Evolutionary conservation across 176 grass and related monocot species (phyloP).

Genomic region (Bromus sterilis): DNA sequence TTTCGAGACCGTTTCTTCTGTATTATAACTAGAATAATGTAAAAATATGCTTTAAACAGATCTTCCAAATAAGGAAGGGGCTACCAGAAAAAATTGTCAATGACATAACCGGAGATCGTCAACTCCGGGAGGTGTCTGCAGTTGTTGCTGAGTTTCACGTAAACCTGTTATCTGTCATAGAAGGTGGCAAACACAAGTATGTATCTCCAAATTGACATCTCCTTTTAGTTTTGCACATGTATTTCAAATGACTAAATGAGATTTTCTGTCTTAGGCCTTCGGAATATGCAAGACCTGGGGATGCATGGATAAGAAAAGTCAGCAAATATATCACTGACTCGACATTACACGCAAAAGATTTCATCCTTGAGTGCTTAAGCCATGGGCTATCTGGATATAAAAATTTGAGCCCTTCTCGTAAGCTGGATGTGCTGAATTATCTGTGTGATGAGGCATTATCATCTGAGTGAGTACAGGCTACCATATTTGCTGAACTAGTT

Average conservation of each 20-base stretch:
- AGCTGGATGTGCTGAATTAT: constrained; percentile 68
- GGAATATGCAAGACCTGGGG: constrained; percentile 36
- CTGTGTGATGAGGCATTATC: constrained; percentile 67
- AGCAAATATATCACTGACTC: constrained; percentile 43
- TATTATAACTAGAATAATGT: constrained; percentile 14
- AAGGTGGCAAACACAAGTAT: constrained; percentile 48
- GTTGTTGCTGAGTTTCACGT: constrained; percentile 57
- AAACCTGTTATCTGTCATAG: constrained; percentile 58
- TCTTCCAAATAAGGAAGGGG: constrained; percentile 66
- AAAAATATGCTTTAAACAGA: constrained; percentile 23
- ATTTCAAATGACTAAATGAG: not conserved
- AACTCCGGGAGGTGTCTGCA: constrained; percentile 40
- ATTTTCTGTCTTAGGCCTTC: constrained; percentile 29
- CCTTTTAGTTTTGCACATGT: not conserved
- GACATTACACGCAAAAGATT: constrained; percentile 15
- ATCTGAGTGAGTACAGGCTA: constrained; percentile 53
- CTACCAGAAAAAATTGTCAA: constrained; percentile 54
- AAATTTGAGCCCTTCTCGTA: constrained; percentile 45
- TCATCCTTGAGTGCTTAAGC: constrained; percentile 34
- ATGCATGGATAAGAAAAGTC: constrained; percentile 46
- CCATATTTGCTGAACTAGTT: not conserved
- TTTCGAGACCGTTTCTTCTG: not conserved
- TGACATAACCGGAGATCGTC: constrained; percentile 52
- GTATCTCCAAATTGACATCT: not conserved
- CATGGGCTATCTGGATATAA: constrained; percentile 51